Evolutionary conservation across 2,329 filamentous ascomycete species (phyloP).

Genomic region (Arthrobotrys entomopaga): DNA sequence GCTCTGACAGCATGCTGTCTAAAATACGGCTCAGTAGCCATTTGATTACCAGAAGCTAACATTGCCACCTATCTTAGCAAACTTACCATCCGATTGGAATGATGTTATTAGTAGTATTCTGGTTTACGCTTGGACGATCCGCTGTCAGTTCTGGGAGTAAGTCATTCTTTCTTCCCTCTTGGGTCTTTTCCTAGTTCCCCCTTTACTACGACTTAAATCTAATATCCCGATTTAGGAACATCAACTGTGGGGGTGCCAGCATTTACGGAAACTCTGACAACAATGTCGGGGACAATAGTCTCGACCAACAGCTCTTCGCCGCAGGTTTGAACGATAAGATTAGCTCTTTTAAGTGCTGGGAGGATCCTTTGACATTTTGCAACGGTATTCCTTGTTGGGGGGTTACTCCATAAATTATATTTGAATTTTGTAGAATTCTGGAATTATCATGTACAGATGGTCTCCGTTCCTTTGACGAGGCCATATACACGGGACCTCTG

Average conservation of each 20-base stretch:
- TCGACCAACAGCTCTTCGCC: slow-evolving; percentile 14
- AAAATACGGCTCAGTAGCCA: background rate
- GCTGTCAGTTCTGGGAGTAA: slow-evolving; percentile 26
- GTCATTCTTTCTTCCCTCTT: no score
- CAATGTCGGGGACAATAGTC: slow-evolving; percentile 16
- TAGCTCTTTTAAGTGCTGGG: slow-evolving; percentile 35
- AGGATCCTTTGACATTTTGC: slow-evolving; percentile 19
- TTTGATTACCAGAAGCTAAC: background rate
- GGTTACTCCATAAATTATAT: background rate
- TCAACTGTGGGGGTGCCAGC: slow-evolving; percentile 21
- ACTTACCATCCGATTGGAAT: slow-evolving; percentile 23
- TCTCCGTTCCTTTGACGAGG: no score
- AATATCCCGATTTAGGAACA: slow-evolving; percentile 5
- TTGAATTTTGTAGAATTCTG: background rate
- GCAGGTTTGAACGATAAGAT: slow-evolving; percentile 23
- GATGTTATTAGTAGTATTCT: slow-evolving; percentile 26
- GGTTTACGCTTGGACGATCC: slow-evolving; percentile 7
- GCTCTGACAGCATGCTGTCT: background rate
- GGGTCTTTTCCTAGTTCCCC: no score
- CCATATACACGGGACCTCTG: no score
- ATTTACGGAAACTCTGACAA: slow-evolving; percentile 24
- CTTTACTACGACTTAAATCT: background rate
- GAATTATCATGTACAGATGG: background rate
- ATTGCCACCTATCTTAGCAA: background rate
- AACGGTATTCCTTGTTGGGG: slow-evolving; percentile 11